These are phyloP conservation scores for Aspergillus melleus DNA, from an alignment of 2,329 filamentous ascomycete species.

Conservation along the genomic window DNA sequence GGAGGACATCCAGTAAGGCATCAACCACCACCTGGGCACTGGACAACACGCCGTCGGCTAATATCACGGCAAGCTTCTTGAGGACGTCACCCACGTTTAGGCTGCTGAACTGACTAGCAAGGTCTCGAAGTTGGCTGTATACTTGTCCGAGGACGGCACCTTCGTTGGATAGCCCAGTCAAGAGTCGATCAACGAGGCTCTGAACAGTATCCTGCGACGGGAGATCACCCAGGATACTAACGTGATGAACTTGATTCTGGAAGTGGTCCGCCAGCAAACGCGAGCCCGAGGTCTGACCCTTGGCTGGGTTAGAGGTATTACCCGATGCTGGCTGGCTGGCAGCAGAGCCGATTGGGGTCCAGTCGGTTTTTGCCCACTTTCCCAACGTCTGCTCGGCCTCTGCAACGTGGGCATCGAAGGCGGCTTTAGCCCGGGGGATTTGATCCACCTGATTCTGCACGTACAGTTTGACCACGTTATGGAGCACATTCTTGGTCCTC, in stretches of 20 bases:
- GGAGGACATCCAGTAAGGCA: slow-evolving; percentile 4
- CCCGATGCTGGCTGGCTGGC: neutral
- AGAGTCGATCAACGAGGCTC: neutral
- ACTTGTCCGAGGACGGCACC: neutral
- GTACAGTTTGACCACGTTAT: slow-evolving; percentile 11
- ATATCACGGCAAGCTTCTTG: neutral
- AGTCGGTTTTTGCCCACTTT: slow-evolving; percentile 6
- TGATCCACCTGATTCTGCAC: neutral
- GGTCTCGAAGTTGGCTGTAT: neutral
- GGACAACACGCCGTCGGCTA: neutral
- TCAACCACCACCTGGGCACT: slow-evolving; percentile 7
- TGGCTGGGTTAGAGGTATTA: neutral
- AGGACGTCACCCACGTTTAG: slow-evolving; percentile 1
- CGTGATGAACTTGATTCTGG: neutral
- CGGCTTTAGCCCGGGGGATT: neutral
- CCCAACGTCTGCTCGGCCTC: neutral
- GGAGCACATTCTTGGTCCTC: slow-evolving; percentile 13
- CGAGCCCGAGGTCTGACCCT: slow-evolving; percentile 6
- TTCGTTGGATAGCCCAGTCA: slow-evolving; percentile 1
- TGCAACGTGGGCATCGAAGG: neutral
- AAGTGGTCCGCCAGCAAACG: slow-evolving; percentile 5
- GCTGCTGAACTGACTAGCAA: neutral
- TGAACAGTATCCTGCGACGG: neutral
- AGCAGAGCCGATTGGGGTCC: neutral
- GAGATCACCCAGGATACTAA: too few relatives aligned